These are phyloP conservation scores for Schizophyllum amplum DNA, from an alignment of 1,284 basidiomycete species.

Conservation along the genomic window DNA sequence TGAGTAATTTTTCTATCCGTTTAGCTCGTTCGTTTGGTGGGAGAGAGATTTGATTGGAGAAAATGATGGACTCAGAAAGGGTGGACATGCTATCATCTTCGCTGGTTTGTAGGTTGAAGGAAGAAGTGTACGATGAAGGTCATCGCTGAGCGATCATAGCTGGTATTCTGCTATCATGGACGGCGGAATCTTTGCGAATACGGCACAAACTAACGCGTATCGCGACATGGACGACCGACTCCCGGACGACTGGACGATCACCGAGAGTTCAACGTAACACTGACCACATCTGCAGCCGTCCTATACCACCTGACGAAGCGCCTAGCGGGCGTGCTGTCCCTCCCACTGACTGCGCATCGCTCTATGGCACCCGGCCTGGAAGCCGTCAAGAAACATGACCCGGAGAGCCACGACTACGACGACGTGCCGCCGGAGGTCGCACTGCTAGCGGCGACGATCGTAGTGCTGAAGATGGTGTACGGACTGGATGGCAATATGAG, in stretches of 20 bases:
- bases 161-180: too few species aligned
- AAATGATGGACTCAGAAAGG: too few species aligned
- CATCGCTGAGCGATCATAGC: too few species aligned
- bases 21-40: background rate
- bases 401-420: conserved; percentile 44
- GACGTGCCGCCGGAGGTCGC: conserved; percentile 71
- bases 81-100: too few species aligned
- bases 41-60: background rate
- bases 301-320: conserved; percentile 58
- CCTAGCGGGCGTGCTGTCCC: conserved; percentile 44
- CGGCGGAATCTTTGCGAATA: too few species aligned
- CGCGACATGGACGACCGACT: too few species aligned
- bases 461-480: conserved; percentile 78
- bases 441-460: conserved; percentile 54
- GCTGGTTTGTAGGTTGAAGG: too few species aligned
- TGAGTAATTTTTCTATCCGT: conserved; percentile 33
- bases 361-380: conserved; percentile 38
- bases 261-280: too few species aligned
- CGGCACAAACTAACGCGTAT: too few species aligned
- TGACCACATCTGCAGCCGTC: conserved; percentile 33
- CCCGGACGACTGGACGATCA: too few species aligned
- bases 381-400: conserved; percentile 30
- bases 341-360: conserved; percentile 55
- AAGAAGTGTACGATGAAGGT: too few species aligned
- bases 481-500: conserved; percentile 68